Conservation (phyloP, 176 grass and related monocot genomes). For the Bromus sterilis region DNA sequence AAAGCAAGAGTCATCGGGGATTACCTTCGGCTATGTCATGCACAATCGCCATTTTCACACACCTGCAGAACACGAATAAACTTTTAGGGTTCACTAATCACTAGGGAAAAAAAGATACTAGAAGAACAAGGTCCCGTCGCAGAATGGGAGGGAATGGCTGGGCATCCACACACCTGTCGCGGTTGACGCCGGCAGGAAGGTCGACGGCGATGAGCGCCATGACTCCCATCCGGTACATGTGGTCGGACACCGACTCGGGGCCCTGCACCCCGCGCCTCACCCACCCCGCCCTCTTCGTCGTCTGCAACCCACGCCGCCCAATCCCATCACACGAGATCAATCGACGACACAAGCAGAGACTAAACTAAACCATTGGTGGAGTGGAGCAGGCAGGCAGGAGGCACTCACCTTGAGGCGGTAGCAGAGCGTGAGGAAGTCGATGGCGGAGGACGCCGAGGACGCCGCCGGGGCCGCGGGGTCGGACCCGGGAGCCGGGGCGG, state of each 20-base stretch:
- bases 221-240: slow-evolving; percentile 98
- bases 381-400: neutral
- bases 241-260: slow-evolving; percentile 89
- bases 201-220: slow-evolving; percentile 95
- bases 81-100: neutral
- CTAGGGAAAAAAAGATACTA: neutral
- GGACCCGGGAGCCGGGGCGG: neutral
- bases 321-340: neutral
- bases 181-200: slow-evolving; percentile 59
- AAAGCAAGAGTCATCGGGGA: neutral
- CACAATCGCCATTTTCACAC: slow-evolving; percentile 94
- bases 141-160: neutral
- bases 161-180: slow-evolving; percentile 50
- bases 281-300: slow-evolving; percentile 88
- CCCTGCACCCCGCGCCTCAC: slow-evolving; percentile 65
- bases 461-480: neutral
- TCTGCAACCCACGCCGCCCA: slow-evolving; percentile 38
- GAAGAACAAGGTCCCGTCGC: neutral
- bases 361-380: neutral
- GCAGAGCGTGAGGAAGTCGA: slow-evolving; percentile 97
- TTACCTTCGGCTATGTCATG: slow-evolving; percentile 97
- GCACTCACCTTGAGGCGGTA: slow-evolving; percentile 79
- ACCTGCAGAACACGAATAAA: slow-evolving; percentile 26
- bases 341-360: neutral
- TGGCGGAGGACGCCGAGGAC: slow-evolving; percentile 45